Conservation (phyloP, 164 flowering plant species). For the Chimonanthus salicifolius region DNA sequence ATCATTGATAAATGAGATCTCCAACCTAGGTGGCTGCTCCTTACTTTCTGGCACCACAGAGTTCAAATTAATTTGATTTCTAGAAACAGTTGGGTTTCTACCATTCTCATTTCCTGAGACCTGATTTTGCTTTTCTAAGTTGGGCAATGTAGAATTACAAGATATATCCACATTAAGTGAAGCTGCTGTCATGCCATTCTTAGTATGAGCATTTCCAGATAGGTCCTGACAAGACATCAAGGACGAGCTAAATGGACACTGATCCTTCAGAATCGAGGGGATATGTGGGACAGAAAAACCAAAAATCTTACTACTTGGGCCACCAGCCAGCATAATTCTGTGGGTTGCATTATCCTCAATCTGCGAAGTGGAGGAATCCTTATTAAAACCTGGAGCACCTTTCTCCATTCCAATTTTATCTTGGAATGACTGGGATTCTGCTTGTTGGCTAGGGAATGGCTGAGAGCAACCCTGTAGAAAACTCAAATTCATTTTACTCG, state of each 20-base stretch:
- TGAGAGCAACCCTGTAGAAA: slow-evolving; percentile 19
- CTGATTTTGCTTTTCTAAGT: slow-evolving; percentile 16
- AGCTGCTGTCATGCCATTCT: slow-evolving; percentile 19
- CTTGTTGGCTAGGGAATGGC: not conserved
- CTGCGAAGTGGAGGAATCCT: slow-evolving; percentile 19
- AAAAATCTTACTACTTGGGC: slow-evolving; percentile 36
- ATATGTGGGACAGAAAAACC: slow-evolving; percentile 56
- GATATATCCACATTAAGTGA: slow-evolving; percentile 53
- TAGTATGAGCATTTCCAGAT: slow-evolving; percentile 10
- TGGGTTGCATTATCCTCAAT: slow-evolving; percentile 18
- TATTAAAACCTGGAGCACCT: slow-evolving; percentile 16
- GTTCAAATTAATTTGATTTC: slow-evolving; percentile 59
- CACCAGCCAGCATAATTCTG: slow-evolving; percentile 17
- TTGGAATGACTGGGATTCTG: slow-evolving; percentile 7
- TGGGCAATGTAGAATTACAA: slow-evolving; percentile 31
- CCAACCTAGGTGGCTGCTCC: not conserved
- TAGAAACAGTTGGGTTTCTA: slow-evolving; percentile 5
- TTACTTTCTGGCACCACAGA: slow-evolving; percentile 15
- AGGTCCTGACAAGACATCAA: slow-evolving; percentile 8
- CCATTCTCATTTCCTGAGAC: slow-evolving; percentile 21
- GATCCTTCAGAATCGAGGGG: slow-evolving; percentile 24
- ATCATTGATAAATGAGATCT: slow-evolving; percentile 17
- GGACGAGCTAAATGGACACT: slow-evolving; percentile 16
- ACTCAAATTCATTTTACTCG: slow-evolving; percentile 12
- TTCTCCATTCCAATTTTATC: slow-evolving; percentile 18